Percentiles rank a stretch among this genome's conserved stretches.
Conservation (phyloP, 352 stramenopile species). For the Thalassiosira hispida region DNA sequence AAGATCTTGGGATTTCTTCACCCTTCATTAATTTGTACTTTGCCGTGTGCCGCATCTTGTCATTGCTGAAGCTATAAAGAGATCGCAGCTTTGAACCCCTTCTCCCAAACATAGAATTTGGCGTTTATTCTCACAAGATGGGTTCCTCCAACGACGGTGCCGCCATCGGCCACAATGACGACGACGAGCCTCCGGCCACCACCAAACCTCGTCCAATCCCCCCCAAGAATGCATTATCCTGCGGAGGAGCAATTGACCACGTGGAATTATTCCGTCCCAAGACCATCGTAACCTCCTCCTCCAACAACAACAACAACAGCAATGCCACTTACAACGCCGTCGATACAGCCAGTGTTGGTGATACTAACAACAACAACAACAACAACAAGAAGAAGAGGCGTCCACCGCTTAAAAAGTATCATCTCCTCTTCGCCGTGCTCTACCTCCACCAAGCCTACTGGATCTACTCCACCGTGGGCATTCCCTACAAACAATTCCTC, state of each 20-base stretch:
- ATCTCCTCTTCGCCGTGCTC: constrained; percentile 49
- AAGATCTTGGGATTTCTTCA: too few relatives aligned
- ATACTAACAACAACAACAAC: background rate
- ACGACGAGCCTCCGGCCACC: background rate
- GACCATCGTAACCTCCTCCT: constrained; percentile 7
- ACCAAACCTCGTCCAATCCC: background rate
- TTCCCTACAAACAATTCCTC: constrained; percentile 72
- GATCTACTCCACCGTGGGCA: constrained; percentile 59
- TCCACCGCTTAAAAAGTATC: background rate
- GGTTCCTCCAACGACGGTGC: too few relatives aligned
- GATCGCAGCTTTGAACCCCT: too few relatives aligned
- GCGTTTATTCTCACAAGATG: too few relatives aligned
- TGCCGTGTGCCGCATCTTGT: too few relatives aligned
- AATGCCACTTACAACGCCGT: background rate
- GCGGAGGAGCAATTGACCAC: constrained; percentile 59
- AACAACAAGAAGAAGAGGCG: background rate
- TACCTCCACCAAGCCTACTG: constrained; percentile 61
- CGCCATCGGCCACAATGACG: background rate
- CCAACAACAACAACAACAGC: background rate
- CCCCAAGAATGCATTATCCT: constrained; percentile 23
- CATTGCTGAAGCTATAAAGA: too few relatives aligned
- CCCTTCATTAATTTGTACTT: too few relatives aligned
- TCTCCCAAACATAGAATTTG: background rate
- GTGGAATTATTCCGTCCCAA: constrained; percentile 73
- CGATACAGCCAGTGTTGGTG: background rate